Evolutionary conservation across 2,329 filamentous ascomycete species (phyloP).

Genomic region (Scedosporium boydii): DNA sequence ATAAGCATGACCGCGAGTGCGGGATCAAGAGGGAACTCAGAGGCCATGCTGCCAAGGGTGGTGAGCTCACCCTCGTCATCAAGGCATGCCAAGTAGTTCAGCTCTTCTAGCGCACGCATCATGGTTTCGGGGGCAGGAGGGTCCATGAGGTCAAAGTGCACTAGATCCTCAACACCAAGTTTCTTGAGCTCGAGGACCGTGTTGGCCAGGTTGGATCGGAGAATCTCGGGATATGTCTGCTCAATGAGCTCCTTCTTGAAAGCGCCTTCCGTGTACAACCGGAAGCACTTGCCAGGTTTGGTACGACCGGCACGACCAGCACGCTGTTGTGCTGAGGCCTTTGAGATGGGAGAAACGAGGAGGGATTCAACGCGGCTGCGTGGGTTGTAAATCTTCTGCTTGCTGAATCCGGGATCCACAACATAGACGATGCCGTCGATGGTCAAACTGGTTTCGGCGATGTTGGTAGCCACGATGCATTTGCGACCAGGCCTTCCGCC

Average conservation of each 20-base stretch:
- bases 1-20: constrained; percentile 96
- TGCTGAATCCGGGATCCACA: constrained; percentile 97
- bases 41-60: constrained; percentile 72
- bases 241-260: constrained; percentile 98
- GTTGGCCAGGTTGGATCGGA: constrained; percentile 87
- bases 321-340: constrained; percentile 91
- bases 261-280: constrained; percentile 86
- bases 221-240: constrained; percentile 91
- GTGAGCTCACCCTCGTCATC: constrained; percentile 96
- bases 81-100: constrained; percentile 93
- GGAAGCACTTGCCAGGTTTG: constrained; percentile 94
- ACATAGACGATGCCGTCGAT: constrained; percentile 99
- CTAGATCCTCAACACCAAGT: constrained; percentile 86
- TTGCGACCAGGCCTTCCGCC: constrained; percentile 87
- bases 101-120: constrained; percentile 93
- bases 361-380: constrained; percentile 93
- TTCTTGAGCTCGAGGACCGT: constrained; percentile 97
- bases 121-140: constrained; percentile 95
- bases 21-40: constrained; percentile 91
- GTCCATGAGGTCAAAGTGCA: constrained; percentile 98
- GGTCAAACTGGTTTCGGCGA: constrained; percentile 93
- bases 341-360: constrained; percentile 95
- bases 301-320: constrained; percentile 99
- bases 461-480: constrained; percentile 91
- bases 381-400: constrained; percentile 98